Evolutionary conservation across 352 stramenopile genomes (phyloP), one percentile per base, ranked within the genome.

Genomic region (Proteromonas lacertae): DNA sequence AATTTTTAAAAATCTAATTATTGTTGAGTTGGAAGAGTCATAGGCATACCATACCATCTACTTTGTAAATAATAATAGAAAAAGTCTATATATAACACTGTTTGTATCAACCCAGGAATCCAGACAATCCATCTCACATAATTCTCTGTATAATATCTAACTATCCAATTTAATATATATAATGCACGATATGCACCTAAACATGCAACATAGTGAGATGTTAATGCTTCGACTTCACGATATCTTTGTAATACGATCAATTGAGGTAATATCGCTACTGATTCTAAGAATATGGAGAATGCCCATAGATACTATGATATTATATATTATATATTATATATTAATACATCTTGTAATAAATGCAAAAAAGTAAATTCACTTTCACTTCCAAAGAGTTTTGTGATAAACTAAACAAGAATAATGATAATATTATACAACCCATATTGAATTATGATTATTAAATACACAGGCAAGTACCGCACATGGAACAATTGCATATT

Each of bases 121-220:
- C 94, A 96, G 44, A 92, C 87, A 34, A 96, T 69, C 62, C 69
- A 93, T 50, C 82, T 64, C 60, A 96, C 96, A 29, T 73, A 64
- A 39, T 60, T 59, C 59, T 99, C 87, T 1, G 67, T 79, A 29
- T 83, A 75, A 9, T 77, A 73, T 30, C 86, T 66, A 44, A 92
- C 94, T 44, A 99, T 80, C 87, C 87, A 99, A 59, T 99, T 99
- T 18, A 96, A 52, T 46, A 99, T 86, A 60, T 99, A 99, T 37
- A 92, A 75, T 14, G 61, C 75, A 33, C 87, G 71, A 55, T 99
- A 99, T 32, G 69, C 60, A 36, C 83, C 82, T 37, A 98, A 78
- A 45, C 93, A 70, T 47, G 95, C 87, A 35, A 98, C 81, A 55
- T 99, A 99, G 56, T 97, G 92, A 34, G 77, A 71, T 32, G 82